Base-by-base conservation (phyloP, 106 monocot genomes). In the Triglochin maritima region DNA sequence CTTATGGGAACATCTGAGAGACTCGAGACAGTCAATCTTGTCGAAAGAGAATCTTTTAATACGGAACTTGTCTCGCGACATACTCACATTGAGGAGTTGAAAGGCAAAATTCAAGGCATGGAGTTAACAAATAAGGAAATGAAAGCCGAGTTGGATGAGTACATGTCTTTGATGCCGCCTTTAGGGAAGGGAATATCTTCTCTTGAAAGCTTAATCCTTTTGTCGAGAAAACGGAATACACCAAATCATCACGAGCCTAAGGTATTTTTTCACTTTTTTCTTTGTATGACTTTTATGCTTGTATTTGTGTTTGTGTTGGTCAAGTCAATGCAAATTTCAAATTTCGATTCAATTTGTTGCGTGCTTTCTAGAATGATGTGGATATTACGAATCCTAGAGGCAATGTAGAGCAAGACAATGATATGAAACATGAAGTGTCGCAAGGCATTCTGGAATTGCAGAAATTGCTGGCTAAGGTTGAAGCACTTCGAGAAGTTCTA, bases 401-500 rank as follows among this genome's bases (percentile, higher is more conserved):
- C 13, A 16, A n/a, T 64, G 6, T 6, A 48, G 49, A 15, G 41
- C 50, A 52, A 41, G 15, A 41, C 11, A 52, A 51, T 7, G 66
- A 66, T 66, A 14, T 51, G 41, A 66, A 11, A 66, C 6, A 52
- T 29, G 11, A 10, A 68, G 59, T 29, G 44, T 49, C 70, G 0
- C 46, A 57, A 50, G 81, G 74, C 58, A 15, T 72, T 65, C 17
- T 78, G 8, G 82, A 81, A 52, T 69, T 89, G 68, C 80, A 83
- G 65, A 77, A 78, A 17, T 68, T 87, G 79, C 58, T 75, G 55
- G 53, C 66, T 45, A 87, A 79, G 63, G 63, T 90, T 43, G 79
- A 83, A 78, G 69, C 59, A 48, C 86, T 95, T 65, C 73, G 78
- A 51, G 72, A 85, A 61, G 67, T 78, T 58, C 50, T 83, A 54